Percentiles rank a stretch among this genome's conserved stretches.
Conservation (phyloP, 345 rosid species). For the Hibiscus mutabilis region DNA sequence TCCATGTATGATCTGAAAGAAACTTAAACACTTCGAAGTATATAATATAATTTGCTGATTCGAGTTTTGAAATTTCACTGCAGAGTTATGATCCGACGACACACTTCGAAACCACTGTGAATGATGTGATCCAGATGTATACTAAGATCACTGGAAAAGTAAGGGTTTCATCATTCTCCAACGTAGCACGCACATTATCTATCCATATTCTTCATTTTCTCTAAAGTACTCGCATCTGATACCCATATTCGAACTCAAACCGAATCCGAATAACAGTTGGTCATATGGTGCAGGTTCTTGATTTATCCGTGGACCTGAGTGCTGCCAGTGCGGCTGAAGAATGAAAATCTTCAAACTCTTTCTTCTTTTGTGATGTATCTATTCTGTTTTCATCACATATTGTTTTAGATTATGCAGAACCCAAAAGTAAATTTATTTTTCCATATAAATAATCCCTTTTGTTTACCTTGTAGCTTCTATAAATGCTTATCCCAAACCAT, state of each 20-base stretch:
- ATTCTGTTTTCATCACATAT: background rate
- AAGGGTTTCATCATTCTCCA: background rate
- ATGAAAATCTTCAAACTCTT: background rate
- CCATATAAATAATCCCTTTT: background rate
- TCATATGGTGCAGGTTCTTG: background rate
- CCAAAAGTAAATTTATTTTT: background rate
- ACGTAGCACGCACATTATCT: background rate
- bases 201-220: too few species aligned
- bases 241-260: background rate
- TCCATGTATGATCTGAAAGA: background rate
- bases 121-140: constrained; percentile 69
- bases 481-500: background rate
- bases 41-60: background rate
- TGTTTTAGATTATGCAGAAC: background rate
- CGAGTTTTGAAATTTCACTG: background rate
- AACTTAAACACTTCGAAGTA: background rate
- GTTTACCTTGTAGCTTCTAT: background rate
- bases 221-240: background rate
- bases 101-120: constrained; percentile 76
- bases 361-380: background rate
- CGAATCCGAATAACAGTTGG: background rate
- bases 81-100: constrained; percentile 85
- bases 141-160: constrained; percentile 87
- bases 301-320: constrained; percentile 7
- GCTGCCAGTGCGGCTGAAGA: constrained; percentile 7